phyloP scores from a whole-genome alignment of 352 stramenopile genomes.

The Globisporangium cylindrosporum region DNA sequence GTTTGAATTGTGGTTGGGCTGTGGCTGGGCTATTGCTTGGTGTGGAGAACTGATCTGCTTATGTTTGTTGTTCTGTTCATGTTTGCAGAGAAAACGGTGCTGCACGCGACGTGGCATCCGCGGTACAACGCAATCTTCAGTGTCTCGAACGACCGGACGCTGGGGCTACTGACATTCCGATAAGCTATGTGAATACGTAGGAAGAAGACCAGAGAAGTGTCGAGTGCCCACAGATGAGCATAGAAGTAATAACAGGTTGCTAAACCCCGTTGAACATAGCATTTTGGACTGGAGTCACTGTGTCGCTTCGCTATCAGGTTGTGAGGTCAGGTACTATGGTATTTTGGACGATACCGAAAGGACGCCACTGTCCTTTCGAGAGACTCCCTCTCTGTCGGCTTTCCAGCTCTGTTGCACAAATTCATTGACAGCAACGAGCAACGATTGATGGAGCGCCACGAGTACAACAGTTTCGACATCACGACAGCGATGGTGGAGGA shows the following conservation, averaged over 20 bases:
- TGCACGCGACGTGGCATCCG: conserved; percentile 85
- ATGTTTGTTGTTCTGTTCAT: background rate
- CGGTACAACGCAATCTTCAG: conserved; percentile 84
- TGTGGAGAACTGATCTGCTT: background rate
- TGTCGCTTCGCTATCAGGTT: background rate
- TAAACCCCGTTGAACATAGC: background rate
- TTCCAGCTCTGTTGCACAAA: background rate
- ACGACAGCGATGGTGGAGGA: background rate
- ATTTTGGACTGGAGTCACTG: background rate
- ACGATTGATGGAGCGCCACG: background rate
- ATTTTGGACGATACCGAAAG: background rate
- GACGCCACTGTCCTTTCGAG: background rate
- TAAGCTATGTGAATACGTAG: conserved; percentile 18
- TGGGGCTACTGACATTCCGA: conserved; percentile 76
- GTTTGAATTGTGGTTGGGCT: background rate
- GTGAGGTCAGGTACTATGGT: background rate
- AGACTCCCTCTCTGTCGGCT: background rate
- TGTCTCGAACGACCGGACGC: conserved; percentile 76
- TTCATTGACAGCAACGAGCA: background rate
- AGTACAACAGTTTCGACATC: background rate
- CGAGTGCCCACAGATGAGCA: conserved; percentile 1
- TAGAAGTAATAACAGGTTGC: background rate
- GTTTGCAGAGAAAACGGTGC: conserved; percentile 68
- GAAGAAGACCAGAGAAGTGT: background rate
- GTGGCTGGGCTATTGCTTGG: conserved; percentile 3